Percentiles rank a stretch among this genome's conserved stretches.
These are phyloP conservation scores for Nicotiana obtusifolia DNA, from an alignment of 257 asterid species.

Conservation along the genomic window DNA sequence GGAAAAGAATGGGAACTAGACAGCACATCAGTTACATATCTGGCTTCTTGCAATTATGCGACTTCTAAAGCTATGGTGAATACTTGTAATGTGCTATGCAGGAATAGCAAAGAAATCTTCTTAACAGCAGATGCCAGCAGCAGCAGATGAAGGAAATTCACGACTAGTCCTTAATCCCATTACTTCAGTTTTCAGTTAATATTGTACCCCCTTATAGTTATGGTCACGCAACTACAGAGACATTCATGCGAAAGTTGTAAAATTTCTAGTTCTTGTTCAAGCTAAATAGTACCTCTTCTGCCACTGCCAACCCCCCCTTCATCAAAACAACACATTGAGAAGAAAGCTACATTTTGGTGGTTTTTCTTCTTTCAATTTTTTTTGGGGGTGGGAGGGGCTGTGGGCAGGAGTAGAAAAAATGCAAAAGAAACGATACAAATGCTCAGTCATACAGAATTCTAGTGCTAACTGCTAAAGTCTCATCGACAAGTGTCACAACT, in stretches of 20 bases:
- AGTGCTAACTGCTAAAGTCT: not conserved
- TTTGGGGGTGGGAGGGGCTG: not conserved
- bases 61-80: not conserved
- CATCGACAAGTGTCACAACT: not conserved
- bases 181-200: not conserved
- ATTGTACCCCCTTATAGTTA: no score
- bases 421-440: not conserved
- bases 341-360: not conserved
- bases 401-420: not conserved
- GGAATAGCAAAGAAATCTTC: not conserved
- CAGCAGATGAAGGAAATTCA: not conserved
- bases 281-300: not conserved
- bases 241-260: not conserved
- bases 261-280: not conserved
- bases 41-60: not conserved
- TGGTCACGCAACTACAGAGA: not conserved
- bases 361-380: no score
- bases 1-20: not conserved
- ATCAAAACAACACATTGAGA: not conserved
- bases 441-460: not conserved
- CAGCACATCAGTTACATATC: not conserved
- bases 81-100: not conserved
- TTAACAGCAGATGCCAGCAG: not conserved
- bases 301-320: not conserved
- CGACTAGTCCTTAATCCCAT: not conserved